These are phyloP conservation scores for Allodekkera sacchari DNA, from an alignment of 805 yeast genomes.

Conservation along the genomic window DNA sequence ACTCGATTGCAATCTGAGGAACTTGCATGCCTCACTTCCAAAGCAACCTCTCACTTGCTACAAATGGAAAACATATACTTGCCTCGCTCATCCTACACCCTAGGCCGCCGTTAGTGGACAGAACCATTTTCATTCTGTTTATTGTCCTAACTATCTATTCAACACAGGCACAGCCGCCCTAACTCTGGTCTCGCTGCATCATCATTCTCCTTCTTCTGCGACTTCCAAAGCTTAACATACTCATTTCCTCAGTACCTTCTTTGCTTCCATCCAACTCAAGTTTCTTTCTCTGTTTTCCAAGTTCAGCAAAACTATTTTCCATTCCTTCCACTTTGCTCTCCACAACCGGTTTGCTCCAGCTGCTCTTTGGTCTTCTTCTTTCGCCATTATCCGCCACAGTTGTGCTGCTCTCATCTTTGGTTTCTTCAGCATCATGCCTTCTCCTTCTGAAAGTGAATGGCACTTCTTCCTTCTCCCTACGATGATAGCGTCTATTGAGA, in stretches of 20 bases:
- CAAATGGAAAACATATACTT: too few species aligned
- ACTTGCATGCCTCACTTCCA: too few species aligned
- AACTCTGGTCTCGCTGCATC: conserved; percentile 6
- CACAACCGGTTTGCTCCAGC: not conserved
- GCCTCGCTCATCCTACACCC: too few species aligned
- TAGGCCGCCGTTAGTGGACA: too few species aligned
- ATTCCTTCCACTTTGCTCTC: not conserved
- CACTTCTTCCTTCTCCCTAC: not conserved
- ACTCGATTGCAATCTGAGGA: too few species aligned
- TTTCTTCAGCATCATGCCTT: conserved; percentile 4
- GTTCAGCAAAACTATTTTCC: conserved; percentile 15
- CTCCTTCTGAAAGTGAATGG: conserved; percentile 4
- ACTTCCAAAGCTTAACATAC: conserved; percentile 18
- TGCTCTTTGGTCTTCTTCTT: not conserved
- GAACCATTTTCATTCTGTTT: too few species aligned
- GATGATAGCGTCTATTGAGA: not conserved
- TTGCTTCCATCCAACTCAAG: conserved; percentile 17
- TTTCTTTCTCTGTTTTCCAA: conserved; percentile 23
- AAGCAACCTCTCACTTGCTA: too few species aligned
- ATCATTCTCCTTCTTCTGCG: conserved; percentile 16
- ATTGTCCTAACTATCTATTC: too few species aligned
- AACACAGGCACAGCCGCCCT: too few species aligned
- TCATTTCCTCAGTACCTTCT: conserved; percentile 18
- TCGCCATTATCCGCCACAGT: conserved; percentile 2
- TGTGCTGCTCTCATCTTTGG: conserved; percentile 1